Evolutionary conservation across 352 stramenopile genomes (phyloP).

Genomic region (Phytopythium helicoides): DNA sequence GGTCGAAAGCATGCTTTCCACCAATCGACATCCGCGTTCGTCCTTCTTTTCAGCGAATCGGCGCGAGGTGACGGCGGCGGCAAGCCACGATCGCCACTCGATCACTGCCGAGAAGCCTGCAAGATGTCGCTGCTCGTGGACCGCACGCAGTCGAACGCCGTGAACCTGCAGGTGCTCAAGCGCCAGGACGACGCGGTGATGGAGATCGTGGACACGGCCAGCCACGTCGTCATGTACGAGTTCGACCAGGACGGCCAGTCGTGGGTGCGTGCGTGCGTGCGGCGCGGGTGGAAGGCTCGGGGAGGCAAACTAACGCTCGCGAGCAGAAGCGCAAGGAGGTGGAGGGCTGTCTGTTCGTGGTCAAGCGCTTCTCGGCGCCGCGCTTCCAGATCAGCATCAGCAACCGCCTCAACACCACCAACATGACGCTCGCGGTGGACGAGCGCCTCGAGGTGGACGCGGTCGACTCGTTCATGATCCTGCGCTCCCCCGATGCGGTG

Average conservation of each 20-base stretch:
- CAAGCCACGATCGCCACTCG: too few species aligned
- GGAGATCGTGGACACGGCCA: slow-evolving; percentile 84
- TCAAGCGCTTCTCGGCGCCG: slow-evolving; percentile 75
- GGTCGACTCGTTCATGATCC: slow-evolving; percentile 83
- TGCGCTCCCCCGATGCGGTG: slow-evolving; percentile 64
- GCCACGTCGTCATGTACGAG: slow-evolving; percentile 88
- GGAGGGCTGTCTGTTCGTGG: slow-evolving; percentile 81
- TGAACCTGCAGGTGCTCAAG: slow-evolving; percentile 88
- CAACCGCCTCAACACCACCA: slow-evolving; percentile 87
- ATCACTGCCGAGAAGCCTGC: slow-evolving; percentile 9
- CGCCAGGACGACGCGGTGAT: slow-evolving; percentile 74
- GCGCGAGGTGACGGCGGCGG: slow-evolving; percentile 8
- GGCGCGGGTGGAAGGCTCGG: background rate
- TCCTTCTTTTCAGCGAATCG: slow-evolving; percentile 29
- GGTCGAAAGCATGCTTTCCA: slow-evolving; percentile 55
- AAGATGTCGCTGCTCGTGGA: slow-evolving; percentile 57
- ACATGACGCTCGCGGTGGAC: slow-evolving; percentile 78
- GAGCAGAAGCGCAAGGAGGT: slow-evolving; percentile 84
- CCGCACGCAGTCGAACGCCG: slow-evolving; percentile 78
- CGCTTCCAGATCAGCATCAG: slow-evolving; percentile 89
- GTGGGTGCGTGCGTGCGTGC: slow-evolving; percentile 55
- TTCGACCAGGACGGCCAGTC: slow-evolving; percentile 80
- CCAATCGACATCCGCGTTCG: slow-evolving; percentile 82
- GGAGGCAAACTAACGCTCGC: background rate
- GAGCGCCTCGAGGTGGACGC: slow-evolving; percentile 76